Evolutionary conservation across 805 yeast species (phyloP).

Genomic region (Ogataea populi-albae): DNA sequence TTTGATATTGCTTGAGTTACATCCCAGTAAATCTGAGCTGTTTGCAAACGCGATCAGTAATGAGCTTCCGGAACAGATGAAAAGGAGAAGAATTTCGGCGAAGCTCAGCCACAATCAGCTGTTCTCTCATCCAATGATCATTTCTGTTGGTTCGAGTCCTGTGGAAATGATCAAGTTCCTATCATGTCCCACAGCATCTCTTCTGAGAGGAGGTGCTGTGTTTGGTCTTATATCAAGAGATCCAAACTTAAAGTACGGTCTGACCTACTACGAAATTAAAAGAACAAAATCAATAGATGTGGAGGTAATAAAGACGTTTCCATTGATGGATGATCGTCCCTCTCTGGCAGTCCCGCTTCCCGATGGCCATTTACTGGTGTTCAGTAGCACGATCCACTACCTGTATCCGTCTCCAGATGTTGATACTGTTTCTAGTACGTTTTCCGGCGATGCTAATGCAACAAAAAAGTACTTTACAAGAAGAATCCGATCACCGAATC

Average conservation of each 20-base stretch:
- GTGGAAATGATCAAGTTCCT: slow-evolving; percentile 15
- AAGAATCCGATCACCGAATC: slow-evolving; percentile 8
- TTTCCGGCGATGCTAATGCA: slow-evolving; percentile 1
- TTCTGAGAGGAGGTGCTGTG: slow-evolving; percentile 10
- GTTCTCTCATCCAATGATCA: slow-evolving; percentile 17
- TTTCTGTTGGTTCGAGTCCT: slow-evolving; percentile 15
- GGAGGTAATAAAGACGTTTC: slow-evolving; percentile 6
- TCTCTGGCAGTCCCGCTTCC: slow-evolving; percentile 15
- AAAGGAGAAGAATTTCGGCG: slow-evolving; percentile 12
- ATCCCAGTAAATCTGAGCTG: slow-evolving; percentile 19
- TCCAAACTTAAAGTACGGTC: slow-evolving; percentile 14
- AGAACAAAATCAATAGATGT: slow-evolving; percentile 5
- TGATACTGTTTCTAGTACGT: slow-evolving; percentile 2
- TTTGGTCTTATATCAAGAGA: slow-evolving; percentile 19
- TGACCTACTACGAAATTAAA: slow-evolving; percentile 15
- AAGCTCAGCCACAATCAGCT: slow-evolving; percentile 12
- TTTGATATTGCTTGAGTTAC: slow-evolving; percentile 20
- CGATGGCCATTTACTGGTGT: slow-evolving; percentile 14
- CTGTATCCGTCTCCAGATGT: slow-evolving; percentile 15
- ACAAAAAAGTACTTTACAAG: slow-evolving; percentile 9
- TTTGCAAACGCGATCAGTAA: slow-evolving; percentile 17
- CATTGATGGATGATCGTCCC: slow-evolving; percentile 17
- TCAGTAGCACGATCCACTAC: slow-evolving; percentile 19
- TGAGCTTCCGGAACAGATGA: slow-evolving; percentile 14
- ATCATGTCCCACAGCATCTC: background rate